Evolutionary conservation across 106 monocot species (phyloP).

Genomic region (Allium sativum): DNA sequence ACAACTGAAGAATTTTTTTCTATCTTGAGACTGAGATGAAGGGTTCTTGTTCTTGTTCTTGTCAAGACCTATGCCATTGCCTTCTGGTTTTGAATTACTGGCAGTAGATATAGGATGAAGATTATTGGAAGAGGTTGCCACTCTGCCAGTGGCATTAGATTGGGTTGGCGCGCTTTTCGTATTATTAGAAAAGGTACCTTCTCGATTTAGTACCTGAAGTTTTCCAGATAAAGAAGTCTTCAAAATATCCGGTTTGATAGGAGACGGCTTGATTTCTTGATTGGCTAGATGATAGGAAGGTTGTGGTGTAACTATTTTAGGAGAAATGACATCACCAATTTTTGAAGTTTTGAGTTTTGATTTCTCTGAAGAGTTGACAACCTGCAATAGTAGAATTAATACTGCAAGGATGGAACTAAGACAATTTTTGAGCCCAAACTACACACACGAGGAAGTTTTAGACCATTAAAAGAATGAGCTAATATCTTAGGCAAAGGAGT

Average conservation of each 20-base stretch:
- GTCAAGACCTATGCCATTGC: constrained; percentile 24
- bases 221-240: constrained; percentile 53
- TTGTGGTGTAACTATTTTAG: constrained; percentile 23
- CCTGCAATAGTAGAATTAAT: constrained; percentile 14
- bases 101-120: constrained; percentile 12
- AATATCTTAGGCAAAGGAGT: no score
- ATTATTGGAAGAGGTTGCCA: constrained; percentile 9
- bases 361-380: constrained; percentile 38
- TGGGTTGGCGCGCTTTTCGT: constrained; percentile 21
- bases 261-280: constrained; percentile 9
- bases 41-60: constrained; percentile 16
- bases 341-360: constrained; percentile 40
- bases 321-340: constrained; percentile 16
- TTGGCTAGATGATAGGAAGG: constrained; percentile 22
- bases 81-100: constrained; percentile 12
- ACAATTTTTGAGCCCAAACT: no score
- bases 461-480: no score
- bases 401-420: no score
- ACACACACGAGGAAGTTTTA: no score
- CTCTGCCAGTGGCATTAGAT: constrained; percentile 14
- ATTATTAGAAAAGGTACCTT: constrained; percentile 21
- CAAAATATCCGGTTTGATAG: constrained; percentile 32
- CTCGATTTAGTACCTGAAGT: constrained; percentile 57
- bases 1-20: constrained; percentile 59
- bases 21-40: constrained; percentile 30